Evolutionary conservation across 2,329 filamentous ascomycete genomes (phyloP).

Genomic region (Thielaviopsis euricoi): DNA sequence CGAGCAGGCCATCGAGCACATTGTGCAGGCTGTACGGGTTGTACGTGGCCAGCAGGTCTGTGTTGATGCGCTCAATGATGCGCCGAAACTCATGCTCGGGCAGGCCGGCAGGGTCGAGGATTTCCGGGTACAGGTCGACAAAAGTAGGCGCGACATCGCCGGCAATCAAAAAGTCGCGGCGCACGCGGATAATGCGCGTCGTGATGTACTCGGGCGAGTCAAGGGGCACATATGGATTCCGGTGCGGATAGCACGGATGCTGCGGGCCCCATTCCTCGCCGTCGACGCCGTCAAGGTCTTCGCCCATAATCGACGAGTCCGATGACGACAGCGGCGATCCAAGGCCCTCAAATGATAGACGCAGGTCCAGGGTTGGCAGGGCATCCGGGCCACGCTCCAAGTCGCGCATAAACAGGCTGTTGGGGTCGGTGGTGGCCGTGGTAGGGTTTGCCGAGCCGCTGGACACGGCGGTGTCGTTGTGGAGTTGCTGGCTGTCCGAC

Average conservation of each 20-base stretch:
- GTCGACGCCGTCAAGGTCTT: slow-evolving; percentile 47
- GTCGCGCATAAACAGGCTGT: slow-evolving; percentile 30
- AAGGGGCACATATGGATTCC: slow-evolving; percentile 77
- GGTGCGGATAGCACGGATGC: slow-evolving; percentile 86
- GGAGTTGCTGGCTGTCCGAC: background rate
- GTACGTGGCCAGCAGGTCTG: slow-evolving; percentile 59
- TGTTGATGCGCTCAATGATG: slow-evolving; percentile 69
- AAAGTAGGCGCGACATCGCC: slow-evolving; percentile 88
- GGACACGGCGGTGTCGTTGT: background rate
- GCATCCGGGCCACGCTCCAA: slow-evolving; percentile 37
- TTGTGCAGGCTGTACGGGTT: slow-evolving; percentile 63
- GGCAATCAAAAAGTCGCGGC: slow-evolving; percentile 76
- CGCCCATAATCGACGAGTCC: slow-evolving; percentile 45
- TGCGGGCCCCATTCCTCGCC: slow-evolving; percentile 81
- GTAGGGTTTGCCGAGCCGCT: slow-evolving; percentile 16
- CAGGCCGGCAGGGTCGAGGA: slow-evolving; percentile 69
- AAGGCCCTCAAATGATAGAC: slow-evolving; percentile 34
- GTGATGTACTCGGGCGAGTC: slow-evolving; percentile 55
- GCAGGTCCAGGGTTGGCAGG: slow-evolving; percentile 19
- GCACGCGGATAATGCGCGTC: slow-evolving; percentile 82
- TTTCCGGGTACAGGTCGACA: slow-evolving; percentile 90
- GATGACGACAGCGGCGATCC: slow-evolving; percentile 35
- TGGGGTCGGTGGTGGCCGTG: slow-evolving; percentile 18
- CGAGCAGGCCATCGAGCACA: slow-evolving; percentile 62
- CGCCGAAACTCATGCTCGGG: slow-evolving; percentile 73